phyloP scores from a whole-genome alignment of 495 filamentous ascomycete genomes.

The Daldinia decipiens region DNA sequence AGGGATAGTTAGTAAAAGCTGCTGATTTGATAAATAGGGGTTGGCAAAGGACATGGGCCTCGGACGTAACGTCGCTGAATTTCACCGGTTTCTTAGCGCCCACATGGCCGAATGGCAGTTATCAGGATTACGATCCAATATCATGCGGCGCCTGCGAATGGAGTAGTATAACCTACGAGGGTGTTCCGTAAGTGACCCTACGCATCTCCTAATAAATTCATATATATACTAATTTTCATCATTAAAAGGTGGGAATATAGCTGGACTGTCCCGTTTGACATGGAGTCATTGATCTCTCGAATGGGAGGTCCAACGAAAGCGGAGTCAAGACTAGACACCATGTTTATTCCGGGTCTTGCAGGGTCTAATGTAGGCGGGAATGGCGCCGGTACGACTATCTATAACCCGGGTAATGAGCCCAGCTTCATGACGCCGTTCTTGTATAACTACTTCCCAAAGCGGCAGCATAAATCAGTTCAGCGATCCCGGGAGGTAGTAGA shows the following conservation, averaged over 20 bases:
- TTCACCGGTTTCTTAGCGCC: constrained; percentile 73
- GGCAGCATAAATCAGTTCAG: constrained; percentile 68
- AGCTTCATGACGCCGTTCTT: constrained; percentile 73
- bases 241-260: constrained; percentile 67
- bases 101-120: constrained; percentile 60
- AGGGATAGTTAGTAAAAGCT: neutral
- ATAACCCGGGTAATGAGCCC: constrained; percentile 72
- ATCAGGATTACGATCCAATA: constrained; percentile 66
- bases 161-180: constrained; percentile 67
- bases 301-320: constrained; percentile 68
- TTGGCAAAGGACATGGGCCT: constrained; percentile 76
- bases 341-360: constrained; percentile 64
- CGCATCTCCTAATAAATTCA: neutral
- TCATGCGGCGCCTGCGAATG: constrained; percentile 73
- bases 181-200: constrained; percentile 51
- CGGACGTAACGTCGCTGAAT: constrained; percentile 60
- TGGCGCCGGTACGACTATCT: constrained; percentile 53
- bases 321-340: constrained; percentile 65
- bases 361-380: constrained; percentile 39
- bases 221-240: neutral
- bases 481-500: constrained; percentile 63
- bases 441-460: constrained; percentile 68
- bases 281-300: constrained; percentile 64
- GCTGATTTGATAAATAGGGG: constrained; percentile 47
- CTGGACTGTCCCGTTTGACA: constrained; percentile 72